A percentile compares a stretch with the other conserved stretches of the same genome.
phyloP scores from a whole-genome alignment of 192 early-diverging fungal genomes.

The Lobulomyces angularis region DNA sequence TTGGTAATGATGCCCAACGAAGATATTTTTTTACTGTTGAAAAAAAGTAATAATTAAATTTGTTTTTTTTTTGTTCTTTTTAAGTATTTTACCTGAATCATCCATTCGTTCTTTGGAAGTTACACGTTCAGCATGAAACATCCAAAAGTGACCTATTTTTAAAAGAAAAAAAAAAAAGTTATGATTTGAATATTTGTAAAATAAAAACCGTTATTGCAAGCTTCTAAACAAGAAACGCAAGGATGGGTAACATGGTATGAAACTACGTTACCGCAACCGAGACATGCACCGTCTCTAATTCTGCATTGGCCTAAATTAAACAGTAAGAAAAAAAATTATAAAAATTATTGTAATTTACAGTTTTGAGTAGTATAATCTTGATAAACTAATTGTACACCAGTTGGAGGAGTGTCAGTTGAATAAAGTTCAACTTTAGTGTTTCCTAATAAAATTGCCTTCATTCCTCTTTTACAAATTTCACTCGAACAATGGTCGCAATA shows the following conservation, averaged over 20 bases:
- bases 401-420: constrained; percentile 40
- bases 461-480: constrained; percentile 34
- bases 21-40: constrained; percentile 11
- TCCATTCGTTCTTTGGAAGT: constrained; percentile 17
- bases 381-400: constrained; percentile 35
- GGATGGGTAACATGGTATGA: constrained; percentile 48
- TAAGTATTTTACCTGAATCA: not conserved
- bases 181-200: constrained; percentile 4
- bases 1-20: constrained; percentile 17
- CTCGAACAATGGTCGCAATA: constrained; percentile 31
- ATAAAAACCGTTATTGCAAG: constrained; percentile 41
- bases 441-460: constrained; percentile 46
- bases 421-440: constrained; percentile 44
- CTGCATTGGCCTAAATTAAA: constrained; percentile 17
- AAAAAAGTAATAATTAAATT: too few relatives aligned
- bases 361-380: constrained; percentile 40
- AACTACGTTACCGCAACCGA: constrained; percentile 45
- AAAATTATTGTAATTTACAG: constrained; percentile 13
- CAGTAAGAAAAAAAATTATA: not conserved
- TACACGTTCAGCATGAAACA: constrained; percentile 37
- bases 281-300: constrained; percentile 40
- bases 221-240: constrained; percentile 37
- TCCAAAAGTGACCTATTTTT: constrained; percentile 35
- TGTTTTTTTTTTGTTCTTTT: too few relatives aligned
- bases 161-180: not conserved